phyloP scores from a whole-genome alignment of 192 early-diverging fungal species.

The Backusella tarrabulga region DNA sequence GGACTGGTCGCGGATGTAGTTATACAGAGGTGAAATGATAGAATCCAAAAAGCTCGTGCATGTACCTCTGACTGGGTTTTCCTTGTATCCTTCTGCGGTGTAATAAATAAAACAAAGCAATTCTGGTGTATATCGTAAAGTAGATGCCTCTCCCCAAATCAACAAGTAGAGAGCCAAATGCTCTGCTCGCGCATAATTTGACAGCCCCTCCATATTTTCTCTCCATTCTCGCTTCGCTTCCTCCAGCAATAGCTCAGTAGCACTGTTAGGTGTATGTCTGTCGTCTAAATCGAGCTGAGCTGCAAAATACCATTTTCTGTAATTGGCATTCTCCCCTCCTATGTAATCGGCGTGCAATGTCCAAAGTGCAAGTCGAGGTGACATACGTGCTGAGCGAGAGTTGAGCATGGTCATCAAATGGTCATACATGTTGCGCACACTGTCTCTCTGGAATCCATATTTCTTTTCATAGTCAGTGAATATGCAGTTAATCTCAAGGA shows the following conservation, averaged over 20 bases:
- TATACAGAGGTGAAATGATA: slow-evolving; percentile 61
- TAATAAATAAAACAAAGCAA: slow-evolving; percentile 67
- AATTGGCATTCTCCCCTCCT: slow-evolving; percentile 67
- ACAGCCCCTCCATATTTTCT: slow-evolving; percentile 56
- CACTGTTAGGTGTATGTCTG: neutral
- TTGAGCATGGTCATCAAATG: slow-evolving; percentile 65
- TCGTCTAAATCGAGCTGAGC: slow-evolving; percentile 59
- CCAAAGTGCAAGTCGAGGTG: slow-evolving; percentile 55
- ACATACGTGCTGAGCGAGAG: slow-evolving; percentile 66
- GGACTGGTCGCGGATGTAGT: slow-evolving; percentile 59
- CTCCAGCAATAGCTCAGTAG: slow-evolving; percentile 15
- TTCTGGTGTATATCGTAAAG: slow-evolving; percentile 63
- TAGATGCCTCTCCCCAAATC: slow-evolving; percentile 66
- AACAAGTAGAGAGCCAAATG: slow-evolving; percentile 63
- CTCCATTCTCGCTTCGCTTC: slow-evolving; percentile 51
- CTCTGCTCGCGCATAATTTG: slow-evolving; percentile 54
- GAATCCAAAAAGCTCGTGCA: slow-evolving; percentile 60
- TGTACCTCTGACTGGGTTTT: slow-evolving; percentile 19
- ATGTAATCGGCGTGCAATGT: slow-evolving; percentile 67
- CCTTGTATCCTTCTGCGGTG: slow-evolving; percentile 43
- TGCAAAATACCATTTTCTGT: slow-evolving; percentile 68
- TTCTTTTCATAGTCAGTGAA: slow-evolving; percentile 54
- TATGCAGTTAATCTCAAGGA: slow-evolving; percentile 48
- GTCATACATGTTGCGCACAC: slow-evolving; percentile 63
- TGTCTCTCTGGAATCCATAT: slow-evolving; percentile 66